A percentile compares a stretch with the other conserved stretches of the same genome.
phyloP scores from a whole-genome alignment of 352 stramenopile species.

The Phytophthora syringae region DNA sequence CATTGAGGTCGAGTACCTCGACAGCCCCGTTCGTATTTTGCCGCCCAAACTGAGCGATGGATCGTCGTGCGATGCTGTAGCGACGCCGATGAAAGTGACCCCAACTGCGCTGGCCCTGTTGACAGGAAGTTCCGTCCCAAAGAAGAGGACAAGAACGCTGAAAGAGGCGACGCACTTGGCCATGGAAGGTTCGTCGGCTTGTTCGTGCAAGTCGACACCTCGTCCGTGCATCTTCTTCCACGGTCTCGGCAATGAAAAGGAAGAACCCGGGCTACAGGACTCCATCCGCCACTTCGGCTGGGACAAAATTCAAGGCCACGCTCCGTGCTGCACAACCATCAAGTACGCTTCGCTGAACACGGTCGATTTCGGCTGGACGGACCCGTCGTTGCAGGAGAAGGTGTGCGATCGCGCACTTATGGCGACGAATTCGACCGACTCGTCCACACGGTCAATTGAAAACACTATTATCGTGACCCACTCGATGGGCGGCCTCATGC shows the following conservation, averaged over 20 bases:
- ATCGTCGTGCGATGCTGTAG: conserved; percentile 9
- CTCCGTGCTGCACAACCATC: conserved; percentile 32
- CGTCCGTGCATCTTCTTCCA: conserved; percentile 38
- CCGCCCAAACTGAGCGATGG: not conserved
- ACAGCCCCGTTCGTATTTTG: conserved; percentile 1
- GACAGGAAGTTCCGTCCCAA: conserved; percentile 12
- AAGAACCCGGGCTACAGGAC: conserved; percentile 24
- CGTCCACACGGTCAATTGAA: conserved; percentile 19
- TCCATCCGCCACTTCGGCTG: conserved; percentile 27
- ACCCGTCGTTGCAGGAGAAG: conserved; percentile 37
- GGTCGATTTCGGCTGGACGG: conserved; percentile 55
- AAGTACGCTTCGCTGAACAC: conserved; percentile 62
- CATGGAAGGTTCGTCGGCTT: conserved; percentile 17
- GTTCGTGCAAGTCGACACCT: conserved; percentile 30
- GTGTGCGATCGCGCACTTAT: conserved; percentile 39
- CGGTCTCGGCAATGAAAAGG: conserved; percentile 32
- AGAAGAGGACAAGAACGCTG: conserved; percentile 12
- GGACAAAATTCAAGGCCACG: conserved; percentile 19
- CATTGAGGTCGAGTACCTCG: conserved; percentile 38
- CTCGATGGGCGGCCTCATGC: conserved; percentile 48
- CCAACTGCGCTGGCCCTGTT: conserved; percentile 18
- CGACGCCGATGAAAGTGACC: conserved; percentile 2
- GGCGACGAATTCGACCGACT: conserved; percentile 15
- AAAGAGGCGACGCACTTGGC: conserved; percentile 14
- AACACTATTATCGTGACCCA: conserved; percentile 50